Evolutionary conservation across 495 filamentous ascomycete species (phyloP), one percentile per base, ranked within the genome.

Genomic region (Bombardia bombarda): DNA sequence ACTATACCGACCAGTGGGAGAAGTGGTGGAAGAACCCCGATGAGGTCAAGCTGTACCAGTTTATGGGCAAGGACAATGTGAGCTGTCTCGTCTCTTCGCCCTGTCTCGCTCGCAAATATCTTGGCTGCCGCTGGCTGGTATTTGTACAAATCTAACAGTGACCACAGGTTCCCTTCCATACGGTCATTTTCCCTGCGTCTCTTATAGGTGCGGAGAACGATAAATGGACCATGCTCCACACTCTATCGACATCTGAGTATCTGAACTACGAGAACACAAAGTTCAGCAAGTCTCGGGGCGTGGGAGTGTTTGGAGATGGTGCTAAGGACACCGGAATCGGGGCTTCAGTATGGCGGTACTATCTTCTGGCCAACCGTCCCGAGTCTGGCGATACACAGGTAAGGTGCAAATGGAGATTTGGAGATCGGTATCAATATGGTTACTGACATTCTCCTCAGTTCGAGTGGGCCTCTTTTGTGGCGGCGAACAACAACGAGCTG

Each of bases 1-100:
- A 81, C 49, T 95, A 94, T 61, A 95, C 88, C 3, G 69, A 83
- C 22, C 68, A 92, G 34, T 96, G 90, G 90, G 79, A 92, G 67
- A 67, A 79, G 34, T 96, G 90, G 89, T 95, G 90, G 90, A 76
- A 78, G 45, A 79, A 89, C 58, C 85, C 86, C 10, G 79, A 89
- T 21, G 69, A 90, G 32, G 89, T 95, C 24, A 75, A 82, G 58
- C 77, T 96, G 3, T 94, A 89, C 58, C 90, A 96, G 60, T 95
- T 95, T 72, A 80, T 95, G 75, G 88, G 88, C 61, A 95, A 95
- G 65, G 88, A 95, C 64, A 95, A 95, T 47, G 85, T 92, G 7
- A n/a, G n/a, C n/a, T n/a, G n/a, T n/a, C n/a, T n/a, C n/a, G n/a
- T n/a, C n/a, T n/a, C n/a, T n/a, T n/a, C n/a, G n/a, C n/a, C n/a